Evolutionary conservation across 495 filamentous ascomycete species (phyloP).

Genomic region (Tetracladium setigerum): DNA sequence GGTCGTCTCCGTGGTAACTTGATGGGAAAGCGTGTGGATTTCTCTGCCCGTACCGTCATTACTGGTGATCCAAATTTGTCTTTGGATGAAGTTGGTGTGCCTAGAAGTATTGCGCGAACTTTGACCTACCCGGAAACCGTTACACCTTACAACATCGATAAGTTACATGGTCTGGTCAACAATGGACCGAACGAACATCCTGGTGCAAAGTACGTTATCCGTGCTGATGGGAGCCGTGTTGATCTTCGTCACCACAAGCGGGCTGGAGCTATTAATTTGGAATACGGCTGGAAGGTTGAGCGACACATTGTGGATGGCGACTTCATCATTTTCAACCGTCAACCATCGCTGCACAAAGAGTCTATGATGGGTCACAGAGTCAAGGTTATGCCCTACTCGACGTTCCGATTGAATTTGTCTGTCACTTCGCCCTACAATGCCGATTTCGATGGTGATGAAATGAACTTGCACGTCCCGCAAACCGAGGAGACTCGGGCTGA

Average conservation of each 20-base stretch:
- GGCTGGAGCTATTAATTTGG: conserved; percentile 69
- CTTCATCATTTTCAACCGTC: conserved; percentile 98
- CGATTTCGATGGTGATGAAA: conserved; percentile 99
- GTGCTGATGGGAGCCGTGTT: conserved; percentile 84
- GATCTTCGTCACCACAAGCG: conserved; percentile 88
- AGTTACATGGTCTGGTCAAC: conserved; percentile 76
- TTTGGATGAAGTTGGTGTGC: conserved; percentile 93
- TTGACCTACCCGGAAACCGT: conserved; percentile 96
- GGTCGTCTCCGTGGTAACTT: conserved; percentile 94
- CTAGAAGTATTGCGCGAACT: conserved; percentile 77
- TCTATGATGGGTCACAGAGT: conserved; percentile 99
- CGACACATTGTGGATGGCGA: conserved; percentile 92
- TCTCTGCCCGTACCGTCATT: conserved; percentile 98
- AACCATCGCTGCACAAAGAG: conserved; percentile 97
- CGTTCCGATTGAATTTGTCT: conserved; percentile 92
- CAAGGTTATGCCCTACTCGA: conserved; percentile 96
- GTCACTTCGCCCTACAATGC: conserved; percentile 99
- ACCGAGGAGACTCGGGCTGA: conserved; percentile 93
- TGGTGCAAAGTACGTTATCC: conserved; percentile 90
- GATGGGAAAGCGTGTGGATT: conserved; percentile 99
- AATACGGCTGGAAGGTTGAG: conserved; percentile 98
- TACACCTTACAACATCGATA: conserved; percentile 94
- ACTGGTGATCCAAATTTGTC: conserved; percentile 96
- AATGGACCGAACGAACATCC: conserved; percentile 94
- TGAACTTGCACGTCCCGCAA: conserved; percentile 99